These are phyloP conservation scores for Lepidium didymum DNA, from an alignment of 345 rosid genomes.

Conservation along the genomic window DNA sequence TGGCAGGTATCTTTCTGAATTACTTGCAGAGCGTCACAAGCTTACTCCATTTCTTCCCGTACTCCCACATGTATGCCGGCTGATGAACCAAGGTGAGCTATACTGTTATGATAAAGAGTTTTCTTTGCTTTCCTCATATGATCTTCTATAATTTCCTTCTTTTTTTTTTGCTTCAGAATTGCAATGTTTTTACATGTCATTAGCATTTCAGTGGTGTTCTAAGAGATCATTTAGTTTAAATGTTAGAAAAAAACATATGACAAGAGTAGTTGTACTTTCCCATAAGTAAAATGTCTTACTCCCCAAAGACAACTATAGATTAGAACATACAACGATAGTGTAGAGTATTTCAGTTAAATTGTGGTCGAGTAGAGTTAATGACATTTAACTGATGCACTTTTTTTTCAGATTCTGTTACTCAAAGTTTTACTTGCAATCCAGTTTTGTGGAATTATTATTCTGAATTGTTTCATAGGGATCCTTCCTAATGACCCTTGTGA, in stretches of 20 bases:
- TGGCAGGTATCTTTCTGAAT: constrained; percentile 72
- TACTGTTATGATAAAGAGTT: neutral
- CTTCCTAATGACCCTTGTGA: neutral
- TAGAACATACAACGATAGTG: neutral
- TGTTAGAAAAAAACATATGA: neutral
- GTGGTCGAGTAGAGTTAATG: neutral
- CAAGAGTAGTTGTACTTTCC: neutral
- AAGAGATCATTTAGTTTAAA: neutral
- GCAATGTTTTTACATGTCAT: neutral
- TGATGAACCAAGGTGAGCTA: constrained; percentile 77
- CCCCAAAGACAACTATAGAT: neutral
- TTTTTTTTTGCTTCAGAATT: neutral
- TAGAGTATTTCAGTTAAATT: neutral
- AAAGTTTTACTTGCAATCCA: neutral
- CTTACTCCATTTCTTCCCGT: constrained; percentile 67
- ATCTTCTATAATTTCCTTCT: neutral
- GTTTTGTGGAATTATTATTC: neutral
- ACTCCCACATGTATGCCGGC: constrained; percentile 56
- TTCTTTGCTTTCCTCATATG: neutral
- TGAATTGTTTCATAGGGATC: neutral
- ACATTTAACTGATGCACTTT: neutral
- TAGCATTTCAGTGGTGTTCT: neutral
- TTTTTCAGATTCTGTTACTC: neutral
- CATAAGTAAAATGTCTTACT: neutral
- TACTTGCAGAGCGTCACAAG: constrained; percentile 75